Conservation (phyloP, 768 basidiomycete species). For the Agaricus blazei region DNA sequence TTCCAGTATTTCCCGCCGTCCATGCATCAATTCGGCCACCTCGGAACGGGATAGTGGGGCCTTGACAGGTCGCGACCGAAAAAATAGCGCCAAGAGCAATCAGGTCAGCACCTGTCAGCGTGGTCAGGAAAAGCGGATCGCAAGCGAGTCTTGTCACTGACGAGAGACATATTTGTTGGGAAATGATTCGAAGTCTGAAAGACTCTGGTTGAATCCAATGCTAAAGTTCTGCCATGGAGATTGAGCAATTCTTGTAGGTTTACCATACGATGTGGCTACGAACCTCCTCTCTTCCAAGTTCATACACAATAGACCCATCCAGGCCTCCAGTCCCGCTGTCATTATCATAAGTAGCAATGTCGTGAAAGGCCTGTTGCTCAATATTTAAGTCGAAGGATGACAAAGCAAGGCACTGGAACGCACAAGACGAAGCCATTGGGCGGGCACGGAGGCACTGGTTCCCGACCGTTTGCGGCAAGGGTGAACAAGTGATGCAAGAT, state of each 20-base stretch:
- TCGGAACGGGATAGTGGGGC: constrained; percentile 37
- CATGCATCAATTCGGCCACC: constrained; percentile 39
- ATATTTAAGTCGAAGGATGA: neutral
- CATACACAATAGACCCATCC: constrained; percentile 45
- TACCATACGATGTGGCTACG: constrained; percentile 7
- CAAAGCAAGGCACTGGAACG: constrained; percentile 4
- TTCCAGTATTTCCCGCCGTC: constrained; percentile 29
- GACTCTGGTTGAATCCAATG: constrained; percentile 37
- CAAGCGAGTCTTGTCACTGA: constrained; percentile 17
- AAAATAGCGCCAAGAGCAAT: constrained; percentile 34
- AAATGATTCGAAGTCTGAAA: constrained; percentile 35
- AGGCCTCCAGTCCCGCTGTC: constrained; percentile 44
- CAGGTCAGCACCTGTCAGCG: constrained; percentile 35
- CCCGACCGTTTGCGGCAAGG: constrained; percentile 27
- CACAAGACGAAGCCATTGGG: constrained; percentile 33
- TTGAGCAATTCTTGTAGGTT: neutral
- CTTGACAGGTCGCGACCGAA: constrained; percentile 37
- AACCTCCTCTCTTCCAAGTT: constrained; percentile 37
- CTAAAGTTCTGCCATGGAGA: constrained; percentile 36
- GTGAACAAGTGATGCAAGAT: constrained; percentile 26
- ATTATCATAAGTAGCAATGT: constrained; percentile 42
- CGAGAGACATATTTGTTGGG: constrained; percentile 41
- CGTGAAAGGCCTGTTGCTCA: constrained; percentile 39
- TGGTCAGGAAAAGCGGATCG: neutral
- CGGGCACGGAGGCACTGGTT: constrained; percentile 23